Evolutionary conservation across 2,329 filamentous ascomycete genomes (phyloP), one percentile per base, ranked within the genome.

Genomic region (Monosporascus sp.): DNA sequence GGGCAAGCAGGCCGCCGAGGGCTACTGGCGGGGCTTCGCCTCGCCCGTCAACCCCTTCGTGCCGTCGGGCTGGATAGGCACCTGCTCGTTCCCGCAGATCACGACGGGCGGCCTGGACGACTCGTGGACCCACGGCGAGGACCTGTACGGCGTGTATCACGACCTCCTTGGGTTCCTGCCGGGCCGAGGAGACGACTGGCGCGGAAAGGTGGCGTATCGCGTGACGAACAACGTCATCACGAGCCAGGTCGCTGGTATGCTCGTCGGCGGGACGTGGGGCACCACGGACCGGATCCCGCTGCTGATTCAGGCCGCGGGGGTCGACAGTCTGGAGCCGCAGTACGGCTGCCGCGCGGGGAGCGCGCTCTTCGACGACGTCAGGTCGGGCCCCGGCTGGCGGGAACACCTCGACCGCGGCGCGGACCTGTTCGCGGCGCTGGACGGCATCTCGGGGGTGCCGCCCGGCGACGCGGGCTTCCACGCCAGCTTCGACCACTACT

Each of bases 141-240:
- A 94, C 65, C 71, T 94, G 0, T 90, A 84, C 63, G 80, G 72
- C n/a, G 88, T 93, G 8, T 94, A 95, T 65, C 81, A 86, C 61
- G 80, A 82, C 56, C 72, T 89, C 5, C 76, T 94, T 0, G 65
- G 72, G 2, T 89, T 93, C 66, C 72, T 94, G 1, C 89, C 89
- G 0, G 56, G 66, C 6, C 70, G 72, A 3, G 69, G 72, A 19
- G 60, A 69, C 14, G 65, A 77, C 27, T 76, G 74, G 72, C 58
- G 62, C 5, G 58, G 61, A 8, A 74, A 73, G 17, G 76, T 89
- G 37, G 70, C 69, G 48, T 93, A 86, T 69, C 80, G 89, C 51
- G 88, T 93, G 11, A 92, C 89, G 0, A 89, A 89, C 67, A 94
- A 94, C 69, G 77, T 85, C 49, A 93, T 95, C 64, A 94, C 90